Percentiles rank a stretch among this genome's conserved stretches.
Evolutionary conservation across 768 basidiomycete genomes (phyloP).

Genomic region (Trametes cinnabarina): DNA sequence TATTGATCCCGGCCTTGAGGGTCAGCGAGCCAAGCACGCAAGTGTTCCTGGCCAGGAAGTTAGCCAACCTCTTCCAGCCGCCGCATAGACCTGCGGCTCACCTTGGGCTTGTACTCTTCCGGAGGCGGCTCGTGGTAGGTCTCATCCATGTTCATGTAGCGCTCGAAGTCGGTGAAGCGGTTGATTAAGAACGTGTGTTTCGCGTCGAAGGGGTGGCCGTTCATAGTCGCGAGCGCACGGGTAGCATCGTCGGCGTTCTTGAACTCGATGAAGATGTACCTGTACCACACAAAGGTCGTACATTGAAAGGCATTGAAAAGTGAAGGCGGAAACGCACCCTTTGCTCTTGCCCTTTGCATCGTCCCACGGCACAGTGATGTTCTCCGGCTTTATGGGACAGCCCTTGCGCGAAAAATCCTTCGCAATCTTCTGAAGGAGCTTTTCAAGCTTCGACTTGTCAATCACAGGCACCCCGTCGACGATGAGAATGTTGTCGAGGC

Average conservation of each 20-base stretch:
- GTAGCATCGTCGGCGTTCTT: constrained; percentile 67
- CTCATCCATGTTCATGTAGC: constrained; percentile 73
- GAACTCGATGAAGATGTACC: constrained; percentile 83
- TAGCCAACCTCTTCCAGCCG: neutral
- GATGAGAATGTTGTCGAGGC: constrained; percentile 88
- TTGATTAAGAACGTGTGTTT: constrained; percentile 84
- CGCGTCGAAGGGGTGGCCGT: constrained; percentile 83
- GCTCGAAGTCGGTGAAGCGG: constrained; percentile 87
- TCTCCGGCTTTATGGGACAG: constrained; percentile 67
- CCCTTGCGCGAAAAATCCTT: constrained; percentile 87
- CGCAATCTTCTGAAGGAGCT: constrained; percentile 73
- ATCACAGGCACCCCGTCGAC: constrained; percentile 92
- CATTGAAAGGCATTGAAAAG: neutral
- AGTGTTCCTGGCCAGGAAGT: constrained; percentile 68
- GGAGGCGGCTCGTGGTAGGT: constrained; percentile 70
- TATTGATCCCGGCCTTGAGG: constrained; percentile 93
- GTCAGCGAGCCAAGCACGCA: constrained; percentile 93
- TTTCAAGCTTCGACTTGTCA: constrained; percentile 81
- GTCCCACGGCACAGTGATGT: constrained; percentile 89
- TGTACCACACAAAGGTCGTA: constrained; percentile 30
- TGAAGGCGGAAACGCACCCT: constrained; percentile 56
- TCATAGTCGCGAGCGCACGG: constrained; percentile 61
- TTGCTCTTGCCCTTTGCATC: constrained; percentile 80
- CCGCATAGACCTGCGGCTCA: constrained; percentile 29
- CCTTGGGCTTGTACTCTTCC: constrained; percentile 75